These are phyloP conservation scores for Solanum aculeatissimum DNA, from an alignment of 305 asterid genomes.

Conservation along the genomic window DNA sequence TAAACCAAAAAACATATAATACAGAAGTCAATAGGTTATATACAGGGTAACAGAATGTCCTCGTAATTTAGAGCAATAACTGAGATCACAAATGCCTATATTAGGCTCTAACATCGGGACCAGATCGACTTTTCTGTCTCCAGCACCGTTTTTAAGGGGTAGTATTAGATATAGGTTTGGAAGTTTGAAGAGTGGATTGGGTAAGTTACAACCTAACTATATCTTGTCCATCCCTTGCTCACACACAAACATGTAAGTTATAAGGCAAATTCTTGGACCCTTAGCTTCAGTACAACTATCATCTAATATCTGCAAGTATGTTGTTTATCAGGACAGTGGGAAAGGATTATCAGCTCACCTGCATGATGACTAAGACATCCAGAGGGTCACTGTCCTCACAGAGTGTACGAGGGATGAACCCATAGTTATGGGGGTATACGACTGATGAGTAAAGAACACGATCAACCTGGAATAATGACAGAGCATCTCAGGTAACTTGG, in stretches of 20 bases:
- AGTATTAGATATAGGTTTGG: neutral
- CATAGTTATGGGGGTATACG: conserved; percentile 96
- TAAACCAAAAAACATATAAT: neutral
- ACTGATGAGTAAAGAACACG: conserved; percentile 96
- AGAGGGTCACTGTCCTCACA: conserved; percentile 93
- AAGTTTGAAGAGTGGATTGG: neutral
- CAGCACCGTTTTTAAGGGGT: neutral
- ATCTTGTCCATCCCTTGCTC: neutral
- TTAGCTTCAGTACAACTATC: neutral
- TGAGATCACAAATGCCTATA: neutral
- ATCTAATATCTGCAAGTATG: neutral
- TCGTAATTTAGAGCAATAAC: neutral
- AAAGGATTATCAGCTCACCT: conserved; percentile 30
- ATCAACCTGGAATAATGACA: conserved; percentile 53
- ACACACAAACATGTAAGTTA: neutral
- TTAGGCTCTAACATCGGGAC: neutral
- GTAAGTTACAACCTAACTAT: neutral
- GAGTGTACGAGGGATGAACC: conserved; percentile 90
- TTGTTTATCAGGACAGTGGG: neutral
- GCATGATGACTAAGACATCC: conserved; percentile 96
- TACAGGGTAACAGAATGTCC: neutral
- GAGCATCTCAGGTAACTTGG: neutral
- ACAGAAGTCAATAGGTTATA: neutral
- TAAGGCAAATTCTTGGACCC: neutral
- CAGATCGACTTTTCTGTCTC: neutral